Conservation (phyloP, 345 rosid genomes). For the Carallia brachiata region DNA sequence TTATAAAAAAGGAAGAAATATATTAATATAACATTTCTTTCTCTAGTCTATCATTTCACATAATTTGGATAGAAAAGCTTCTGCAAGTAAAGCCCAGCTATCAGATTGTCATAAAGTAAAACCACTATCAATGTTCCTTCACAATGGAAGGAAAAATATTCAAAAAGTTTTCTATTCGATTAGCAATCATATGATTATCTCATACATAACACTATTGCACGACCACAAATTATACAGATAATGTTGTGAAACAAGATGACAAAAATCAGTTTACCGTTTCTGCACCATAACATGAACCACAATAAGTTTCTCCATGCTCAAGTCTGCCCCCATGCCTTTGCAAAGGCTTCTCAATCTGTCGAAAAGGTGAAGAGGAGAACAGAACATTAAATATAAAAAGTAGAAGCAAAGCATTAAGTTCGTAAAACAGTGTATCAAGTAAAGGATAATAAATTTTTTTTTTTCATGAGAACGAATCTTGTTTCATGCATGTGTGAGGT, state of each 20-base stretch:
- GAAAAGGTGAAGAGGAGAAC: neutral
- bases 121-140: neutral
- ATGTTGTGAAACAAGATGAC: neutral
- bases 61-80: too few species aligned
- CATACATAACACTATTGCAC: neutral
- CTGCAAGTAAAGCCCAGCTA: too few species aligned
- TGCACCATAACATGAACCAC: conserved; percentile 36
- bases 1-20: too few species aligned
- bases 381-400: too few species aligned
- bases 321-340: conserved; percentile 37
- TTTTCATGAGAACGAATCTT: too few species aligned
- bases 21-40: too few species aligned
- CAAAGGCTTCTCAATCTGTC: conserved; percentile 34
- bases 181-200: neutral
- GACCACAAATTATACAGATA: neutral
- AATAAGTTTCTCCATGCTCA: conserved; percentile 26
- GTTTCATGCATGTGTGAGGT: too few species aligned
- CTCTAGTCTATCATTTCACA: too few species aligned
- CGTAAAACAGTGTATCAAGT: too few species aligned
- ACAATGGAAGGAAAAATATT: neutral
- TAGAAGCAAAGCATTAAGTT: neutral
- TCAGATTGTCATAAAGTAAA: too few species aligned
- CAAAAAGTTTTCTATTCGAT: neutral
- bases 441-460: too few species aligned
- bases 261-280: conserved; percentile 25